Percentiles rank a stretch among this genome's conserved stretches.
Evolutionary conservation across 139 green algal genomes (phyloP).

Genomic region (Mychonastes homosphaera): DNA sequence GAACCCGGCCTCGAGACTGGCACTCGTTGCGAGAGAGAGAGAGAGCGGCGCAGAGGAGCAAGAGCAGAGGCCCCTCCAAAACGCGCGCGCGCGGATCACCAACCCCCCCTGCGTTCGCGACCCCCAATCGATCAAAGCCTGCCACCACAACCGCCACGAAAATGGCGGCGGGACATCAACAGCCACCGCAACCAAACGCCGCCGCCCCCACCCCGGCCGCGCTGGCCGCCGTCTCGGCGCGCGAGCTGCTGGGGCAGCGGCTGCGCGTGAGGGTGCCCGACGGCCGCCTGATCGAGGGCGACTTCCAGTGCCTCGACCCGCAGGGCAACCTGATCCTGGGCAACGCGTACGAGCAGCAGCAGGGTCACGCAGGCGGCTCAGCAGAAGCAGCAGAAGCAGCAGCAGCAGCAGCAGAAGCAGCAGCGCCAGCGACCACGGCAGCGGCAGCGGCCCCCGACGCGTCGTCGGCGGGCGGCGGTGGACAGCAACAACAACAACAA

Average conservation of each 20-base stretch:
- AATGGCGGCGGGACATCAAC: no score
- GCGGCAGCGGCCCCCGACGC: background rate
- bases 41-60: no score
- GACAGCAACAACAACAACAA: background rate
- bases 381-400: background rate
- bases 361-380: background rate
- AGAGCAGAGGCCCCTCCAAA: no score
- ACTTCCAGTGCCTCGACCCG: conserved; percentile 48
- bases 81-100: no score
- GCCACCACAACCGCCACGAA: no score
- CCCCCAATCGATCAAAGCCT: no score
- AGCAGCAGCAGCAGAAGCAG: background rate
- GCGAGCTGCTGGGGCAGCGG: conserved; percentile 1
- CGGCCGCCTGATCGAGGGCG: conserved; percentile 34
- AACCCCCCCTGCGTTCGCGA: no score
- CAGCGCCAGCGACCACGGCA: background rate
- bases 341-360: conserved; percentile 24
- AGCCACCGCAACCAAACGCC: no score
- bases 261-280: conserved; percentile 35
- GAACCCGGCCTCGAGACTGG: no score
- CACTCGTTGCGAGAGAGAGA: no score
- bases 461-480: background rate
- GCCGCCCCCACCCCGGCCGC: no score
- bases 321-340: conserved; percentile 55
- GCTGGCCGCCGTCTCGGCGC: no score